Evolutionary conservation across 148 eudicot genomes (phyloP).

Genomic region (Polygonum aviculare): DNA sequence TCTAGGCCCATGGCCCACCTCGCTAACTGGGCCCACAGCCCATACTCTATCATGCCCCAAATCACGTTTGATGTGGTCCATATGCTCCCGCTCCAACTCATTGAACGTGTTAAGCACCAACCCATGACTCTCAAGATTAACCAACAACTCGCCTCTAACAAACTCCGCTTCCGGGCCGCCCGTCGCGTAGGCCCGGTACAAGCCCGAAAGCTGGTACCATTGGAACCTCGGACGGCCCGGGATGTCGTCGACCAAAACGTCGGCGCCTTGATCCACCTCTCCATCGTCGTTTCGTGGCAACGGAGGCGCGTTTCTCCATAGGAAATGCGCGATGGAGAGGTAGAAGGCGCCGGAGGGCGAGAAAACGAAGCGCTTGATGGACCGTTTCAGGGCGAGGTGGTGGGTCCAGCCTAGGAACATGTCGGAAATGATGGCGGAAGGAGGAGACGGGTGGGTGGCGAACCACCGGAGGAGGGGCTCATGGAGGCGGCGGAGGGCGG

Average conservation of each 20-base stretch:
- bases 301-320: not conserved
- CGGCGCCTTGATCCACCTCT: not conserved
- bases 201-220: not conserved
- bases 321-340: not conserved
- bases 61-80: not conserved
- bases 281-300: not conserved
- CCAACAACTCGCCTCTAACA: not conserved
- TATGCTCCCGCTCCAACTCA: not conserved
- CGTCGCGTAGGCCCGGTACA: not conserved
- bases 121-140: not conserved
- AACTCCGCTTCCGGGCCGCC: not conserved
- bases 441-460: not conserved
- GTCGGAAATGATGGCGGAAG: not conserved
- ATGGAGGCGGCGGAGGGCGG: conserved; percentile 15
- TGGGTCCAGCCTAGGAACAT: conserved; percentile 9
- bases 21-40: not conserved
- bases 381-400: not conserved
- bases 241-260: not conserved
- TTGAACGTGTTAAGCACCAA: not conserved
- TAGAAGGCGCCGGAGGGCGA: not conserved
- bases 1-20: not conserved
- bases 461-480: not conserved
- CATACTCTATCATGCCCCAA: not conserved
- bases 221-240: not conserved
- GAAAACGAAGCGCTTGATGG: conserved; percentile 2